phyloP scores from a whole-genome alignment of 306 rosid species.

The Vigna unguiculata region DNA sequence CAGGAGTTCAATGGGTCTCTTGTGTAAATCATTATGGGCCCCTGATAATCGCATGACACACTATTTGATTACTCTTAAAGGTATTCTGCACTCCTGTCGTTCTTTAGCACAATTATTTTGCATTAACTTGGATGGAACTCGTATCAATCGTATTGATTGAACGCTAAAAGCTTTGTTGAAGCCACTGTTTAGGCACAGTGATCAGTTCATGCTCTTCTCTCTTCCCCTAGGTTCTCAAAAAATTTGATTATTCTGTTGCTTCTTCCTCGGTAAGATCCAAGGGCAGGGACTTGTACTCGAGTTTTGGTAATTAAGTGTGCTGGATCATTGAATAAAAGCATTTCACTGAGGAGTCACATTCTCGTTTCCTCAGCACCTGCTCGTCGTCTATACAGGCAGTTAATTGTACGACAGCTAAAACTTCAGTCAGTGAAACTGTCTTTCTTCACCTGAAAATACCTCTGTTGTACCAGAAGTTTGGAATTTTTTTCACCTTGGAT shows the following conservation, averaged over 20 bases:
- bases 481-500: slow-evolving; percentile 27
- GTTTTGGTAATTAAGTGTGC: slow-evolving; percentile 39
- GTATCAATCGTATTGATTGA: slow-evolving; percentile 38
- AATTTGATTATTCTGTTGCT: slow-evolving; percentile 40
- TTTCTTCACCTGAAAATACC: slow-evolving; percentile 45
- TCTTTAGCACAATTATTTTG: slow-evolving; percentile 45
- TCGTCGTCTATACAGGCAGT: slow-evolving; percentile 48
- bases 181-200: slow-evolving; percentile 47
- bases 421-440: slow-evolving; percentile 46
- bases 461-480: slow-evolving; percentile 39
- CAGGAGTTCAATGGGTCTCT: slow-evolving; percentile 56
- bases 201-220: slow-evolving; percentile 36
- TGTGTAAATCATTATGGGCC: slow-evolving; percentile 62
- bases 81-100: slow-evolving; percentile 48
- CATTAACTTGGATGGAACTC: slow-evolving; percentile 35
- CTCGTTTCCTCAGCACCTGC: slow-evolving; percentile 42
- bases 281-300: slow-evolving; percentile 42
- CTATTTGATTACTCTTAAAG: slow-evolving; percentile 53
- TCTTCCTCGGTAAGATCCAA: slow-evolving; percentile 19
- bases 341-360: slow-evolving; percentile 50
- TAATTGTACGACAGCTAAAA: slow-evolving; percentile 37
- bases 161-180: slow-evolving; percentile 43
- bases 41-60: slow-evolving; percentile 59
- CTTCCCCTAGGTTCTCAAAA: slow-evolving; percentile 35
- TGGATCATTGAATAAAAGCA: slow-evolving; percentile 46